Percentiles rank a stretch among this genome's conserved stretches.
phyloP scores from a whole-genome alignment of 805 yeast species.

The Yamadazyma sp. region DNA sequence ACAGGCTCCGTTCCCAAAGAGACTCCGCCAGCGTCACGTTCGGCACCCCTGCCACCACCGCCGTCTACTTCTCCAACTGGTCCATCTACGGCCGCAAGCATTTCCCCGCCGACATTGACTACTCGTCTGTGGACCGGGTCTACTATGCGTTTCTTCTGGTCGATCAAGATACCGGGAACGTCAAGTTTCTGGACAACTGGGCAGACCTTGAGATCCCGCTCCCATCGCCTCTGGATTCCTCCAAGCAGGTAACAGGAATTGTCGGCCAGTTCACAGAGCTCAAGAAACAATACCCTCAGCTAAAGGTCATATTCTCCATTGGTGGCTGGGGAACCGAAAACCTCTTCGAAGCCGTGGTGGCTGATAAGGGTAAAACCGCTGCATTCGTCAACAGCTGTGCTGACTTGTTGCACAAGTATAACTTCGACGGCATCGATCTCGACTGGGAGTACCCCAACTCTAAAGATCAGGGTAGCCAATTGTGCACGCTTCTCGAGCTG shows the following conservation, averaged over 20 bases:
- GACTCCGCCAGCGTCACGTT: too few relatives aligned
- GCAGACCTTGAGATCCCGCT: conserved; percentile 55
- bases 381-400: conserved; percentile 53
- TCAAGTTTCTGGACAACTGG: conserved; percentile 60
- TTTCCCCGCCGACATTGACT: conserved; percentile 64
- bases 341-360: conserved; percentile 33
- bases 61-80: conserved; percentile 57
- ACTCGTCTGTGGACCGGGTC: conserved; percentile 57
- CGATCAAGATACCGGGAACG: conserved; percentile 51
- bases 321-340: conserved; percentile 75
- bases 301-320: conserved; percentile 68
- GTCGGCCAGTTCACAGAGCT: conserved; percentile 49
- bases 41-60: conserved; percentile 12
- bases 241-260: conserved; percentile 42
- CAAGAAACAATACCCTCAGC: conserved; percentile 37
- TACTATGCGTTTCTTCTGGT: conserved; percentile 77
- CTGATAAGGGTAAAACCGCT: conserved; percentile 25
- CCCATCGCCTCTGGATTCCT: conserved; percentile 16
- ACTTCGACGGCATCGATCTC: conserved; percentile 87
- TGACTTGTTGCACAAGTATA: conserved; percentile 48
- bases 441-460: conserved; percentile 90
- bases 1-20: too few relatives aligned
- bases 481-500: conserved; percentile 42
- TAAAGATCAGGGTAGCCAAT: conserved; percentile 43
- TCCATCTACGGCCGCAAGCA: conserved; percentile 41